Base-by-base conservation (phyloP, 2,329 filamentous ascomycete genomes). In the Ampelomyces quisqualis region DNA sequence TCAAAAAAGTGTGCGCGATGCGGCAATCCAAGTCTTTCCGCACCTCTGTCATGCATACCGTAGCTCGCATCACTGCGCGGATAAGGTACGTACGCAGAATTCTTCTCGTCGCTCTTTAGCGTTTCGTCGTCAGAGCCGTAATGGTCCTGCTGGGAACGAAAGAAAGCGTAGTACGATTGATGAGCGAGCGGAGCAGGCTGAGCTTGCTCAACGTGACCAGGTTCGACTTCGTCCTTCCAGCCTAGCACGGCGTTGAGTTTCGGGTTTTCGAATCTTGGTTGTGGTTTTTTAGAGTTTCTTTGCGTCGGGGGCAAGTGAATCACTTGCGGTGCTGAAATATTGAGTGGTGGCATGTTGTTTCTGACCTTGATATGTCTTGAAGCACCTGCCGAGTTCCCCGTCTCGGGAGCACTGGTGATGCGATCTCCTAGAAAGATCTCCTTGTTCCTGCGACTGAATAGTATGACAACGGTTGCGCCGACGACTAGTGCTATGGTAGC, bases 371-470 rank as follows among this genome's bases (percentile, higher is more conserved):
- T 10, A 10, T 27, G 5, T 11, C 17, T 15, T 15, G 17, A 21
- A 5, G 15, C 15, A 24, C 9, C 21, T 33, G 21, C 6, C 13
- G 11, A 9, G 9, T 6, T 21, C 9, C 5, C 17, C 3, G 9
- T 3, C 7, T 27, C 9, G 3, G 20, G 4, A 6, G 15, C 10
- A 7, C 2, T 5, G 15, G 22, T 7, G 11, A 30, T 21, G 8
- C 17, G 20, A 27, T 32, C 39, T 31, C 31, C 10, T 6, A 41
- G 6, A n/a, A 19, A 27, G 11, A 32, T 15, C n/a, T 30, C 32
- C 14, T 39, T 36, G 11, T 33, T 10, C 31, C 23, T 38, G 13
- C 27, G 23, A 22, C 3, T 30, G 33, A 40, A 24, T 3, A 40
- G 20, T 17, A 37, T 10, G 11, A 35, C 18, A 9, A 38, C 28